These are phyloP conservation scores for Spinacia oleracea DNA, from an alignment of 179 eudicot species.

Conservation along the genomic window DNA sequence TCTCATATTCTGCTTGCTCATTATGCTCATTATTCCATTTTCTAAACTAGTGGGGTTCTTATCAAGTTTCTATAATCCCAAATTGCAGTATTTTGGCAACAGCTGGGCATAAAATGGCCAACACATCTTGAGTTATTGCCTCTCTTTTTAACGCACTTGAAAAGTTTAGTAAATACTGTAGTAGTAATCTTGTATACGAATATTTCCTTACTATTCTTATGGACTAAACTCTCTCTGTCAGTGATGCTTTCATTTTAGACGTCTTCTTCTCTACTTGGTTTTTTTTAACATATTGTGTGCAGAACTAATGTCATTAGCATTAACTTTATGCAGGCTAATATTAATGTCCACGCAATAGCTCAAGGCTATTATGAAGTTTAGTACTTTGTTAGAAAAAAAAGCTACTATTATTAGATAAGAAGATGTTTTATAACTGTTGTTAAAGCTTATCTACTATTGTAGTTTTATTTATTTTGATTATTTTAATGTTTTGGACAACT, in stretches of 20 bases:
- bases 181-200: background rate
- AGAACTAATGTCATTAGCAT: background rate
- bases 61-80: conserved; percentile 85
- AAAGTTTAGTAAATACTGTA: conserved; percentile 53
- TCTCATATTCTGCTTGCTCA: background rate
- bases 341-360: conserved; percentile 95
- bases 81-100: conserved; percentile 97
- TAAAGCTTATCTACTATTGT: too few relatives aligned
- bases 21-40: background rate
- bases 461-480: too few relatives aligned
- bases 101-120: conserved; percentile 99
- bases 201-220: background rate
- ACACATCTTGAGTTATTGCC: conserved; percentile 99
- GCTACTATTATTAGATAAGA: too few relatives aligned
- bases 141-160: conserved; percentile 90
- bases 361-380: conserved; percentile 99
- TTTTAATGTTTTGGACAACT: too few relatives aligned
- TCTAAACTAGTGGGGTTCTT: conserved; percentile 28
- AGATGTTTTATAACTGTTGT: too few relatives aligned
- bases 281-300: background rate
- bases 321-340: conserved; percentile 71
- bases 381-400: too few relatives aligned
- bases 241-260: conserved; percentile 6
- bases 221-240: background rate
- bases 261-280: background rate